Evolutionary conservation across 257 asterid species (phyloP).

Genomic region (Echites panduratus): DNA sequence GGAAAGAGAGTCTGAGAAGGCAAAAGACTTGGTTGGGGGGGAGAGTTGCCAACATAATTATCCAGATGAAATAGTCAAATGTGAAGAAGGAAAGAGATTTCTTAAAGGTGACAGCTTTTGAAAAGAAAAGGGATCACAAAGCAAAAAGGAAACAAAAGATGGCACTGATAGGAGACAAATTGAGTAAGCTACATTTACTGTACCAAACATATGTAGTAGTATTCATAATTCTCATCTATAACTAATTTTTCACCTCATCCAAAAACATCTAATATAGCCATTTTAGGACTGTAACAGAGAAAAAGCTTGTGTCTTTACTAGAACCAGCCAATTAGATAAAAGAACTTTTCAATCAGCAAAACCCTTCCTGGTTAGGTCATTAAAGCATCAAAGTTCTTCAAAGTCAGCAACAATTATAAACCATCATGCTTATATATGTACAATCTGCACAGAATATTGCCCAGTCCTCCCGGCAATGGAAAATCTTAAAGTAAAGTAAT

Average conservation of each 20-base stretch:
- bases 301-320: background rate
- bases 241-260: background rate
- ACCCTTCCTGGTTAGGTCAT: background rate
- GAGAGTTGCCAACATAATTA: slow-evolving; percentile 31
- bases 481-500: slow-evolving; percentile 2
- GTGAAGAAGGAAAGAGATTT: slow-evolving; percentile 41
- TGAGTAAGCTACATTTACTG: background rate
- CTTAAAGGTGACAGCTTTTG: slow-evolving; percentile 22
- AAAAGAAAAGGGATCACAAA: slow-evolving; percentile 12
- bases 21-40: slow-evolving; percentile 68
- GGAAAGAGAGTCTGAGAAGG: slow-evolving; percentile 66
- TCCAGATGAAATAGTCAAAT: slow-evolving; percentile 37
- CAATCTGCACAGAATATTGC: background rate
- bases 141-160: slow-evolving; percentile 10
- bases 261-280: background rate
- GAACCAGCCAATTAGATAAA: background rate
- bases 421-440: background rate
- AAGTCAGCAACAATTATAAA: background rate
- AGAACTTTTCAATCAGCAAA: background rate
- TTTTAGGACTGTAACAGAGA: background rate
- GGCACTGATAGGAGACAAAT: slow-evolving; percentile 15
- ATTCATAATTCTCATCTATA: slow-evolving; percentile 6
- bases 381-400: slow-evolving; percentile 7
- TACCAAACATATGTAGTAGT: background rate
- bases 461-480: background rate